Evolutionary conservation across 2,329 filamentous ascomycete genomes (phyloP), one percentile per base, ranked within the genome.

Genomic region (Monascus ruber): DNA sequence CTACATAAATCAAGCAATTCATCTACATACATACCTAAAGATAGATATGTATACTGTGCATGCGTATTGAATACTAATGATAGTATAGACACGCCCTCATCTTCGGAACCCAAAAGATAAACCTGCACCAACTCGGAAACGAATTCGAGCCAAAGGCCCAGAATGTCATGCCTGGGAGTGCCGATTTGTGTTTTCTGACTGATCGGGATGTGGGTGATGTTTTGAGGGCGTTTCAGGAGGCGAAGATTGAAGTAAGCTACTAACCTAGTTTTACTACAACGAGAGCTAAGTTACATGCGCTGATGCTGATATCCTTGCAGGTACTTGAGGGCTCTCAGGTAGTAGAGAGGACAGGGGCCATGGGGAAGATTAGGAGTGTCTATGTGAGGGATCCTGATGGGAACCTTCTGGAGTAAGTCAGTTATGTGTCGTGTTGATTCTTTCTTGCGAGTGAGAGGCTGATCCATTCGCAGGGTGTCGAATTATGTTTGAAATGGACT

Each of bases 381-480:
- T 80, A 79, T 55, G 66, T 76, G 37, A 61, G 75, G 31, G 76
- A 80, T 55, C 74, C 74, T 2, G 77, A 80, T 56, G 73, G 70
- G 4, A 79, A 79, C 53, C 47, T 80, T 46, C 69, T 80, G 32
- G 76, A 80, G 76, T 80, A 49, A 53, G 73, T 62, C 33, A 53
- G 73, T 62, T 35, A 17, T 17, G 17, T 17, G 17, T 32, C 3
- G 17, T 17, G 17, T 32, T 29, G 25, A 31, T 3, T 31, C 29
- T 11, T 31, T 31, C 29, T 31, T 31, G 17, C 2, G 3, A 17
- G 17, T 17, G 17, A 17, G 17, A 17, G 17, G 17, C 17, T 17
- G 17, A 17, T 17, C 17, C 17, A 17, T 17, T 17, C 17, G 17
- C 17, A 17, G 17, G 17, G 17, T 17, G 17, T 17, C 17, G 17